phyloP scores from a whole-genome alignment of 108 stramenopile species.

The Cyclotella choctawhatcheeana region DNA sequence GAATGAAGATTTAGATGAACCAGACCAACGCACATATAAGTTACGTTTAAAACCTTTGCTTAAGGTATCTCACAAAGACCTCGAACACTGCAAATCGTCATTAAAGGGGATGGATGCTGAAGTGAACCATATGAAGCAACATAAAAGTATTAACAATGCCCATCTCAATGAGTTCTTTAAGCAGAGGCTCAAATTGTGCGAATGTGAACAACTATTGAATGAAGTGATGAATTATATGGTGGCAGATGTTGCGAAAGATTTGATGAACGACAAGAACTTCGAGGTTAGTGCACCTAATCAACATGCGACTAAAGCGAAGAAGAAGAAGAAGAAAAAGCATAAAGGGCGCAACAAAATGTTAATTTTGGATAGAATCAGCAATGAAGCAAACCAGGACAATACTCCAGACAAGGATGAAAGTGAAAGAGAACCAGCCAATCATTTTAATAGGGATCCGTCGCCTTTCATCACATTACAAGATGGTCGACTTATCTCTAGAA shows the following conservation, averaged over 20 bases:
- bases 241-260: slow-evolving; percentile 1
- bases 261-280: slow-evolving; percentile 9
- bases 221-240: slow-evolving; percentile 15
- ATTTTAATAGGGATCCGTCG: neutral
- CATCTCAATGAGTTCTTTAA: slow-evolving; percentile 4
- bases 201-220: slow-evolving; percentile 32
- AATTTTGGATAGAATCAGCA: no score
- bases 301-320: slow-evolving; percentile 17
- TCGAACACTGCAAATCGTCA: slow-evolving; percentile 38
- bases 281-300: neutral
- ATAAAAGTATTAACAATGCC: neutral
- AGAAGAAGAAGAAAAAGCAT: slow-evolving; percentile 31
- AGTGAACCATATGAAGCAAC: slow-evolving; percentile 34
- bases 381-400: neutral
- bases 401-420: neutral
- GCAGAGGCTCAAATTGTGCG: slow-evolving; percentile 19
- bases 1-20: no score
- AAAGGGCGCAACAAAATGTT: slow-evolving; percentile 16
- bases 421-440: neutral
- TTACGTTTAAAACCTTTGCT: slow-evolving; percentile 31
- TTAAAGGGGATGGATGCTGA: slow-evolving; percentile 24
- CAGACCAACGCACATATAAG: neutral
- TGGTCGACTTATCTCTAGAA: slow-evolving; percentile 40
- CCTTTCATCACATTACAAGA: slow-evolving; percentile 49
- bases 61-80: slow-evolving; percentile 25